Evolutionary conservation across 192 early-diverging fungal species (phyloP).

Genomic region (Backusella psychrophila): DNA sequence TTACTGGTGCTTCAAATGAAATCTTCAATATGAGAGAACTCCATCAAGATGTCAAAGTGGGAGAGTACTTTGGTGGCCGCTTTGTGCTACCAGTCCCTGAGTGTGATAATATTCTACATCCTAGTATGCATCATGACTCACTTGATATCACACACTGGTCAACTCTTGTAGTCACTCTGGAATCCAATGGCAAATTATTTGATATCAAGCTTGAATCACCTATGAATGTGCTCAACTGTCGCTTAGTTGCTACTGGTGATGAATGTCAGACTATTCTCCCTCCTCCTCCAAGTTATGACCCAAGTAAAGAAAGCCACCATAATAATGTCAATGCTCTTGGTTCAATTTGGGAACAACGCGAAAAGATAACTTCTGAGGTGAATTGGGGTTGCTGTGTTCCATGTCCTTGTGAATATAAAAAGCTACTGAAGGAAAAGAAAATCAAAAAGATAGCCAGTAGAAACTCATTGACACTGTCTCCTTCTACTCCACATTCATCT

Average conservation of each 20-base stretch:
- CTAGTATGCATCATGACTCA: constrained; percentile 11
- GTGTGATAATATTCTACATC: constrained; percentile 19
- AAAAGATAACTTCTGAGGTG: constrained; percentile 9
- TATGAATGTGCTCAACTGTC: constrained; percentile 24
- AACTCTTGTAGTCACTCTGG: background rate
- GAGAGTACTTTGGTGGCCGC: constrained; percentile 16
- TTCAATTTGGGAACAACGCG: constrained; percentile 26
- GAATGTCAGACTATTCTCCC: constrained; percentile 22
- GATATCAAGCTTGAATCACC: constrained; percentile 20
- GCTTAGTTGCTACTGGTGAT: constrained; percentile 20
- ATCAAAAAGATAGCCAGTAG: background rate
- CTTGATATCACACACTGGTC: constrained; percentile 24
- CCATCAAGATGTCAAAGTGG: constrained; percentile 12
- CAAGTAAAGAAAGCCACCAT: background rate
- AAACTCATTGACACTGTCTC: background rate
- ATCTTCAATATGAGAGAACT: constrained; percentile 21
- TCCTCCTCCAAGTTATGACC: constrained; percentile 21
- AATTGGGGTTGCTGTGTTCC: constrained; percentile 11
- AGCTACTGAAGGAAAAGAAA: background rate
- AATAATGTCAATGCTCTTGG: background rate
- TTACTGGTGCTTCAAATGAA: background rate
- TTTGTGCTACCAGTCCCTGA: constrained; percentile 32
- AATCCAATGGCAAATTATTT: constrained; percentile 2
- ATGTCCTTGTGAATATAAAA: constrained; percentile 24
- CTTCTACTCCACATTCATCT: background rate